phyloP scores from a whole-genome alignment of 345 rosid species.

The Punica granatum region DNA sequence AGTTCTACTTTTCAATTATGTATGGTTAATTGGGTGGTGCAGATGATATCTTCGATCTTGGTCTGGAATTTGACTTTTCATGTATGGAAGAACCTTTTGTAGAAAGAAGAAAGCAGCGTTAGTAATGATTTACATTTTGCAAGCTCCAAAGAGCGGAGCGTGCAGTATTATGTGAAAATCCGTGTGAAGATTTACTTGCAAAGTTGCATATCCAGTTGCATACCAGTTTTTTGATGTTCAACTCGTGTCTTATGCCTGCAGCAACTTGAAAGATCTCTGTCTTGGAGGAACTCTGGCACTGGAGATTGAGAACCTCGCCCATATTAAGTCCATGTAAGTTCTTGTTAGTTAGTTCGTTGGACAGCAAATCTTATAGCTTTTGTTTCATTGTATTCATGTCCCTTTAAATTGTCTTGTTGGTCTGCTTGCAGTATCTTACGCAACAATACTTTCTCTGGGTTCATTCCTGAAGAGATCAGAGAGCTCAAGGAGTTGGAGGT shows the following conservation, averaged over 20 bases:
- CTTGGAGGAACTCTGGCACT: slow-evolving; percentile 54
- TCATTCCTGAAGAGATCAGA: slow-evolving; percentile 46
- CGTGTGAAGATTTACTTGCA: neutral
- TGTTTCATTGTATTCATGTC: neutral
- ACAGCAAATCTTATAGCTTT: neutral
- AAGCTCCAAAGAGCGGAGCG: neutral
- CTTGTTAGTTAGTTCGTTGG: slow-evolving; percentile 1
- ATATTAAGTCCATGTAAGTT: slow-evolving; percentile 55
- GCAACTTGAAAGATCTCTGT: slow-evolving; percentile 60
- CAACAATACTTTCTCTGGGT: slow-evolving; percentile 56
- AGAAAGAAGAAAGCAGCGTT: neutral
- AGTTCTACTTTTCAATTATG: neutral
- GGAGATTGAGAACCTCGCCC: slow-evolving; percentile 40
- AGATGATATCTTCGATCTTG: neutral
- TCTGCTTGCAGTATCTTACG: slow-evolving; percentile 37
- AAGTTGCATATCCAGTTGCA: too few relatives aligned
- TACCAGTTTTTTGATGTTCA: neutral
- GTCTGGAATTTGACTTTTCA: neutral
- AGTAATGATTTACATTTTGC: neutral
- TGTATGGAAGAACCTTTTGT: neutral
- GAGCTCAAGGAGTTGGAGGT: slow-evolving; percentile 48
- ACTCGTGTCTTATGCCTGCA: slow-evolving; percentile 12
- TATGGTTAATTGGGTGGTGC: neutral
- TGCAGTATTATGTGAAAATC: neutral
- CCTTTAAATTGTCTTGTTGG: neutral